Evolutionary conservation across 805 yeast species (phyloP).

Genomic region (Starmerella roubikii): DNA sequence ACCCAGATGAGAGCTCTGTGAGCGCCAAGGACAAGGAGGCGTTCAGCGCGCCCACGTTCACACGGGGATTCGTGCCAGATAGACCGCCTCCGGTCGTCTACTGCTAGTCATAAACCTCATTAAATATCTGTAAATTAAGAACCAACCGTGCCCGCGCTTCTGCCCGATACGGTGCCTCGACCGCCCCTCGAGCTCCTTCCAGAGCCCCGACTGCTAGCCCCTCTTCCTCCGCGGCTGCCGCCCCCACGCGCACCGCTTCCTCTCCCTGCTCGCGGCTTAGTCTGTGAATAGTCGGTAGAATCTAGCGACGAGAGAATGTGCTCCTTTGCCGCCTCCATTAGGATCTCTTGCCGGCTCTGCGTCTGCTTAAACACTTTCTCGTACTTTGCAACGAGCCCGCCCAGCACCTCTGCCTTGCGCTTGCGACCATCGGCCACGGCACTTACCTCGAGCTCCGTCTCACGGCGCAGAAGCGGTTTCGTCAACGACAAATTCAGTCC

Average conservation of each 20-base stretch:
- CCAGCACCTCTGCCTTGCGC: conserved; percentile 28
- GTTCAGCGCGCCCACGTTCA: conserved; percentile 29
- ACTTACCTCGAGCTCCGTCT: conserved; percentile 53
- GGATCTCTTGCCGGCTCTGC: conserved; percentile 2
- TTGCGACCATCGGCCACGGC: conserved; percentile 54
- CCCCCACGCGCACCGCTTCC: no score
- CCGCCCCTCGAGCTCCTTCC: no score
- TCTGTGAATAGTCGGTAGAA: not conserved
- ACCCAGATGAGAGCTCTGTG: conserved; percentile 28
- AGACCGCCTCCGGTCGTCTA: conserved; percentile 23
- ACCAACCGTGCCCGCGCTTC: no score
- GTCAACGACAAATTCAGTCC: conserved; percentile 66
- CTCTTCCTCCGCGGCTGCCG: no score
- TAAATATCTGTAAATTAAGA: no score
- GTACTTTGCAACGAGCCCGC: conserved; percentile 15
- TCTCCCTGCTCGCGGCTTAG: no score
- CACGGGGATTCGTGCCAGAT: conserved; percentile 25
- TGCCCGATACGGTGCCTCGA: no score
- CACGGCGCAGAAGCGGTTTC: conserved; percentile 75
- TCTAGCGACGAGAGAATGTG: not conserved
- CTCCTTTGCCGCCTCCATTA: conserved; percentile 12
- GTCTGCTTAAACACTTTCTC: conserved; percentile 15
- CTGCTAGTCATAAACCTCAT: no score
- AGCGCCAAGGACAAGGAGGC: conserved; percentile 33
- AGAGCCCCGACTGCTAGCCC: no score